Evolutionary conservation across 2,329 filamentous ascomycete genomes (phyloP).

Genomic region (Dactylellina drechsleri): DNA sequence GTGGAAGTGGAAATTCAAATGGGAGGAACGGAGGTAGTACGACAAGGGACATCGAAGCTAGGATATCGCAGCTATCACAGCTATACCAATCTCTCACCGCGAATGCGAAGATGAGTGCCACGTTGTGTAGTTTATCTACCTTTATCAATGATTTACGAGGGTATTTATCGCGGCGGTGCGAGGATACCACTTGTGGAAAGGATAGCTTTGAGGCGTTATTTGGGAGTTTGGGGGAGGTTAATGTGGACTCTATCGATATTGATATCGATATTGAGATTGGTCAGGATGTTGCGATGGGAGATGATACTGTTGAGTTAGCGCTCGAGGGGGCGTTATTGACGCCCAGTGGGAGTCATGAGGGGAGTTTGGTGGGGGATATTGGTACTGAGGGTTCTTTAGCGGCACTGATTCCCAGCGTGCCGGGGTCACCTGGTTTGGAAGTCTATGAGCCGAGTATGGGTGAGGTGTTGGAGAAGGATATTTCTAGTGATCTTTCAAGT

Average conservation of each 20-base stretch:
- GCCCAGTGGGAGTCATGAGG: conserved; percentile 11
- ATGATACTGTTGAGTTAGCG: not conserved
- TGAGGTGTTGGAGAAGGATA: not conserved
- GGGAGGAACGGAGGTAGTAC: not conserved
- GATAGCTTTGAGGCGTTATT: conserved; percentile 50
- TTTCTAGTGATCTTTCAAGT: not conserved
- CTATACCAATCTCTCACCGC: conserved; percentile 33
- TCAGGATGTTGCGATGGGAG: conserved; percentile 3
- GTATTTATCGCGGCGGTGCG: conserved; percentile 19
- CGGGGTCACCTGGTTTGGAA: conserved; percentile 3
- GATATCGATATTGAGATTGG: not conserved
- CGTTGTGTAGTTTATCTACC: conserved; percentile 39
- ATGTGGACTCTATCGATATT: not conserved
- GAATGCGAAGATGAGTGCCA: conserved; percentile 39
- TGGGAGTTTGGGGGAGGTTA: conserved; percentile 30
- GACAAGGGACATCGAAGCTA: conserved; percentile 20
- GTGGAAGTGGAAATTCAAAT: not conserved
- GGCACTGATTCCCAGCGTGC: conserved; percentile 25
- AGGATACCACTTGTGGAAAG: conserved; percentile 33
- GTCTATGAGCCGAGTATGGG: not conserved
- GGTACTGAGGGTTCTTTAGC: conserved; percentile 5
- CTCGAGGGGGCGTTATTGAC: conserved; percentile 19
- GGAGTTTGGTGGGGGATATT: not conserved
- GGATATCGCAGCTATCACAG: conserved; percentile 34
- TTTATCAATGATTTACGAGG: conserved; percentile 45